Conservation (phyloP, 352 stramenopile genomes). For the Blastocystis sp. region DNA sequence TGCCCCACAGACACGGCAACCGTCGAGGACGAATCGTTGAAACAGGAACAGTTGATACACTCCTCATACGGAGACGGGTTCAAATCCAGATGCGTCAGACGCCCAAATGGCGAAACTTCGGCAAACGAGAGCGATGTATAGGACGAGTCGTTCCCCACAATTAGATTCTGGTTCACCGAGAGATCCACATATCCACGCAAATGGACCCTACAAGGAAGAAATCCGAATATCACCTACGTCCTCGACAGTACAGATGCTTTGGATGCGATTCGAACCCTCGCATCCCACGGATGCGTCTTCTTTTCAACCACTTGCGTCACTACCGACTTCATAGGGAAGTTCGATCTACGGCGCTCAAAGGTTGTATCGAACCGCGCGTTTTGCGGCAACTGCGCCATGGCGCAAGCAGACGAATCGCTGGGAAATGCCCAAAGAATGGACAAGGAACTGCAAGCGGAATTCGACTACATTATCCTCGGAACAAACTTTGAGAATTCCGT, state of each 20-base stretch:
- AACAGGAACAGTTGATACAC: conserved; percentile 8
- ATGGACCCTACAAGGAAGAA: not conserved
- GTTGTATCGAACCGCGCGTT: not conserved
- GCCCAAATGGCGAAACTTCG: not conserved
- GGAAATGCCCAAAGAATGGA: conserved; percentile 1
- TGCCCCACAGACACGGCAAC: not conserved
- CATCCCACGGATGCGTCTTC: not conserved
- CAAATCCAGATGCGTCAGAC: conserved; percentile 17
- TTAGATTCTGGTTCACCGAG: not conserved
- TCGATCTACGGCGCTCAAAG: too few relatives aligned
- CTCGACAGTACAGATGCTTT: not conserved
- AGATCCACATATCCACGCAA: conserved; percentile 13
- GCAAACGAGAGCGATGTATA: conserved; percentile 35
- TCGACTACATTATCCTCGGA: conserved; percentile 52
- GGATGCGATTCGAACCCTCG: not conserved
- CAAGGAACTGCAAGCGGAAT: conserved; percentile 31
- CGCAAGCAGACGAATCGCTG: not conserved
- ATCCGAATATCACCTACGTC: not conserved
- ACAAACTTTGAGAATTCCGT: conserved; percentile 58
- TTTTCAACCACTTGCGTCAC: not conserved
- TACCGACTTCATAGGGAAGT: not conserved
- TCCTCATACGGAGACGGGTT: not conserved
- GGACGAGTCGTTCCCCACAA: not conserved
- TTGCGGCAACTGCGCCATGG: not conserved
- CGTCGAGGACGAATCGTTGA: not conserved